Conservation (phyloP, 1,284 basidiomycete genomes). For the Bondarzewia mesenterica region DNA sequence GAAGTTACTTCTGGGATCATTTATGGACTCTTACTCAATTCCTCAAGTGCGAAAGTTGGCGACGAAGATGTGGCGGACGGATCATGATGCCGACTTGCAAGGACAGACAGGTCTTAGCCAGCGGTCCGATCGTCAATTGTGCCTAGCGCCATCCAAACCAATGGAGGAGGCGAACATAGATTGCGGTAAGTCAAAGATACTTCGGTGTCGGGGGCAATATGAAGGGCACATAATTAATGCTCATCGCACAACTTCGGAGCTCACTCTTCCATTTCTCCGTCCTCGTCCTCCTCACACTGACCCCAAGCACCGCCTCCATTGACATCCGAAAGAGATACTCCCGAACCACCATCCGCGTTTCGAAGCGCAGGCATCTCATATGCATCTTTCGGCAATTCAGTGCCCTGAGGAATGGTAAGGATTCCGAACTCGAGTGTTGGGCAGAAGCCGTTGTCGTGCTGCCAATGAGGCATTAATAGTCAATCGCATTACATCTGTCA, state of each 20-base stretch:
- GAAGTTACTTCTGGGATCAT: slow-evolving; percentile 35
- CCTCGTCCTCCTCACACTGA: neutral
- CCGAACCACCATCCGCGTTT: slow-evolving; percentile 2
- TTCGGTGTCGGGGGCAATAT: too few relatives aligned
- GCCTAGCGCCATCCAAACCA: too few relatives aligned
- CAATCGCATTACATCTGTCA: neutral
- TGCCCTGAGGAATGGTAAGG: neutral
- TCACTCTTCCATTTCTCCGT: neutral
- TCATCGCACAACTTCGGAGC: too few relatives aligned
- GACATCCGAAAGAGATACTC: neutral
- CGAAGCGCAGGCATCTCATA: neutral
- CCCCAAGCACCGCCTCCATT: too few relatives aligned
- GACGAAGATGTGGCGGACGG: too few relatives aligned
- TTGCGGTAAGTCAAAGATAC: too few relatives aligned
- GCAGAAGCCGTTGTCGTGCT: neutral
- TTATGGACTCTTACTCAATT: slow-evolving; percentile 52
- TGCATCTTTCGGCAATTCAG: neutral
- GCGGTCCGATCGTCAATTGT: too few relatives aligned
- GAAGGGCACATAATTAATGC: too few relatives aligned
- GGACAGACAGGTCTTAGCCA: too few relatives aligned
- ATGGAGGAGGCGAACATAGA: too few relatives aligned
- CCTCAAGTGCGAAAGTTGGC: too few relatives aligned
- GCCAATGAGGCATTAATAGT: neutral
- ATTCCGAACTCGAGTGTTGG: slow-evolving; percentile 1
- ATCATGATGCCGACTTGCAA: too few relatives aligned